Evolutionary conservation across 1,284 basidiomycete genomes (phyloP).

Genomic region (Ustilago esculenta): DNA sequence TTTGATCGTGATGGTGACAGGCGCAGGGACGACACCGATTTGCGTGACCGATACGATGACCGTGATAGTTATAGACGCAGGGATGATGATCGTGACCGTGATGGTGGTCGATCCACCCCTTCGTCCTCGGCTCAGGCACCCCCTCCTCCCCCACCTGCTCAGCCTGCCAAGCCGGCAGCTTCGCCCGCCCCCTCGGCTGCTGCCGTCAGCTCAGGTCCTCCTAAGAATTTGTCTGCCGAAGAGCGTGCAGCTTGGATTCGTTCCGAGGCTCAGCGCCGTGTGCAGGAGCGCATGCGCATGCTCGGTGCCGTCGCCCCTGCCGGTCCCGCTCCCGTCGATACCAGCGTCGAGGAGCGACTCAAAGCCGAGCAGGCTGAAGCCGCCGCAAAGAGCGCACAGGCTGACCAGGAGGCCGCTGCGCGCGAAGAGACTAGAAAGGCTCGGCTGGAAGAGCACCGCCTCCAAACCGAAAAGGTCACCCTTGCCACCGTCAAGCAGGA

Average conservation of each 20-base stretch:
- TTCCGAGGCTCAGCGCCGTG: conserved; percentile 82
- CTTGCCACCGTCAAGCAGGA: conserved; percentile 54
- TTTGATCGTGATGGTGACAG: conserved; percentile 61
- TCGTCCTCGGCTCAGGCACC: conserved; percentile 66
- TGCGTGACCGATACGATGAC: conserved; percentile 69
- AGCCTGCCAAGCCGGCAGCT: conserved; percentile 58
- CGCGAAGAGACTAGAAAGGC: conserved; percentile 63
- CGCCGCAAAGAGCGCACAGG: conserved; percentile 58
- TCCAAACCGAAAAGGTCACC: conserved; percentile 50
- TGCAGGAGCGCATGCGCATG: conserved; percentile 86
- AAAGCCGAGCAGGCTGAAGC: conserved; percentile 62
- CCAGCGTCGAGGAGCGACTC: conserved; percentile 61
- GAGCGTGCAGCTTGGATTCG: conserved; percentile 83
- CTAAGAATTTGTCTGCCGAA: conserved; percentile 82
- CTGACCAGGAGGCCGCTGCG: conserved; percentile 63
- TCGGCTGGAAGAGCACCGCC: conserved; percentile 59
- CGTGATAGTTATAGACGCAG: conserved; percentile 31
- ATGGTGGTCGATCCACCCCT: conserved; percentile 66
- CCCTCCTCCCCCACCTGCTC: conserved; percentile 66
- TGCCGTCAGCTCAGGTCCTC: conserved; percentile 71
- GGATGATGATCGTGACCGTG: conserved; percentile 61
- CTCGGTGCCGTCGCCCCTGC: conserved; percentile 76
- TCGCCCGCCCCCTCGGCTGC: conserved; percentile 69
- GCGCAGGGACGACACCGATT: conserved; percentile 33
- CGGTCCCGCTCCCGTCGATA: conserved; percentile 48